Evolutionary conservation across 768 basidiomycete species (phyloP), one percentile per base, ranked within the genome.

Genomic region (Gloeostereum incarnatum): DNA sequence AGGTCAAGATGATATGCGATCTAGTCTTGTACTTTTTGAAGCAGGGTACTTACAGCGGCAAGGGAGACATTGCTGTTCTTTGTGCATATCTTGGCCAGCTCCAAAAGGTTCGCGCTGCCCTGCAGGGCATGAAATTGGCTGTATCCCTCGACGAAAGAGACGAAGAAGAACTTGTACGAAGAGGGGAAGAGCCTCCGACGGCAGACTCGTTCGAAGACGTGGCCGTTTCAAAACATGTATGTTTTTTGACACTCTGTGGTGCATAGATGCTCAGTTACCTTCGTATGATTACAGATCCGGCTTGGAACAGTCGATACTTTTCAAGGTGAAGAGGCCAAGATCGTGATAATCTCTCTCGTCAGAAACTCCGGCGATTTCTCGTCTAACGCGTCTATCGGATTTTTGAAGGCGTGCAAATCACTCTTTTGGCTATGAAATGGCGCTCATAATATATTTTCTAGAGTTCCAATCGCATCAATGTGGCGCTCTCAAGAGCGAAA

Each of bases 291-390:
- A 3, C 34, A 84, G 81, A 71, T 85, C 29, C 68, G 72, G 6
- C 60, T 88, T 4, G 71, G 85, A 4, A 87, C 84, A 0, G 71
- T 88, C 1, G 84, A 89, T 44, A 85, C 79, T 35, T 88, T 75
- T 50, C 86, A 88, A 55, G 85, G 83, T 2, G 75, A 81, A 42
- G 82, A 84, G 58, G 78, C 71, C 1, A 72, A 66, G 62, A 69
- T 87, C 37, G 71, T 87, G 22, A 82, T 88, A 19, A 62, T 88
- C 6, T 84, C 81, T 0, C 64, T 85, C 9, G 84, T 88, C 8
- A 63, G 85, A 30, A 87, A 87, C 49, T 66, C 73, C 0, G 82
- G 83, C 6, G 63, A 65, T 2, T 56, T 58, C 6, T 59, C 60
- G 2, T 47, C 49, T 1, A 58, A 58, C 22, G 54, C 66, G 19